Percentiles rank a stretch among this genome's conserved stretches.
Conservation (phyloP, 345 rosid genomes). For the Clausena lansium region DNA sequence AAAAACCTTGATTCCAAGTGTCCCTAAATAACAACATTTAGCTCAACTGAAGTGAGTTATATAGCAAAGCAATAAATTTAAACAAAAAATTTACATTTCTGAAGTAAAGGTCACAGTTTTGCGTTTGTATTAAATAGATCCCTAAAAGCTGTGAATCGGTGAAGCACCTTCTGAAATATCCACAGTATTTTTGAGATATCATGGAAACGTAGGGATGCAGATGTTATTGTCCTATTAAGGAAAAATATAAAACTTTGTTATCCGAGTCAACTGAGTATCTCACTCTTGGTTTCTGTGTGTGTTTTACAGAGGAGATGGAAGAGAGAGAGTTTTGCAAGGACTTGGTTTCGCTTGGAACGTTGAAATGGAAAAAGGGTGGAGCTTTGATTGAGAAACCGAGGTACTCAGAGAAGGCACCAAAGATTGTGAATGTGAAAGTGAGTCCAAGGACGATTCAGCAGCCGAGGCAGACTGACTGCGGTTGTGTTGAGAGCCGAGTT, state of each 20-base stretch:
- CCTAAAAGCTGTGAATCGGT: no score
- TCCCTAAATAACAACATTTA: background rate
- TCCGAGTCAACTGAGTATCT: conserved; percentile 3
- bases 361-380: conserved; percentile 40
- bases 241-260: background rate
- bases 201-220: background rate
- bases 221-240: background rate
- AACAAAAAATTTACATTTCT: background rate
- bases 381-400: conserved; percentile 29
- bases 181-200: background rate
- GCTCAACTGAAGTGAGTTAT: background rate
- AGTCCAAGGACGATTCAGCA: conserved; percentile 68
- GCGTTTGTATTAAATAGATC: no score
- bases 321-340: conserved; percentile 24
- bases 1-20: background rate
- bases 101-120: background rate
- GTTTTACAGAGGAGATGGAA: conserved; percentile 26
- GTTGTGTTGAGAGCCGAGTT: background rate
- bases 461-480: conserved; percentile 35
- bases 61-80: background rate
- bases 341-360: conserved; percentile 34
- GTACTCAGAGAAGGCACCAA: conserved; percentile 45
- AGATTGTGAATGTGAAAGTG: conserved; percentile 51
- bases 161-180: no score
- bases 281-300: background rate